Percentiles rank a stretch among this genome's conserved stretches.
These are phyloP conservation scores for Suillus occidentalis DNA, from an alignment of 768 basidiomycete genomes.

Conservation along the genomic window DNA sequence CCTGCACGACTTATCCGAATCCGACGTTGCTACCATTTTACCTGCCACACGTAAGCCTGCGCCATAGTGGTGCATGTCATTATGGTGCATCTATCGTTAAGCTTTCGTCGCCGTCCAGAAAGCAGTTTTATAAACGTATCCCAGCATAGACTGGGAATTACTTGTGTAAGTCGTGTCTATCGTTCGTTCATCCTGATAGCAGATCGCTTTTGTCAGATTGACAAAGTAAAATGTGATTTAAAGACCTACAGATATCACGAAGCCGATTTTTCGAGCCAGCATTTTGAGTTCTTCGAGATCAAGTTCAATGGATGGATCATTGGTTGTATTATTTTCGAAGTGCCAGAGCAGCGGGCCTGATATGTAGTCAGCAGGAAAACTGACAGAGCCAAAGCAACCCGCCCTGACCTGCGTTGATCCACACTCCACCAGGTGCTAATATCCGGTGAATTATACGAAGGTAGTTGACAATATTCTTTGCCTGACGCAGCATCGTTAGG, in stretches of 20 bases:
- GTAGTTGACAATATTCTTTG: constrained; percentile 90
- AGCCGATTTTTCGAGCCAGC: constrained; percentile 73
- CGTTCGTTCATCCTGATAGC: constrained; percentile 69
- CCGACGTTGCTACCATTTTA: background rate
- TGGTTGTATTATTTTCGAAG: constrained; percentile 84
- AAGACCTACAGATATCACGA: constrained; percentile 69
- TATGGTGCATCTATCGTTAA: background rate
- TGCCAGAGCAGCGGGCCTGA: constrained; percentile 95
- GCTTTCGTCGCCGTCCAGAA: constrained; percentile 78
- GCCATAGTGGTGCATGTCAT: background rate
- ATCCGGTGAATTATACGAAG: constrained; percentile 83
- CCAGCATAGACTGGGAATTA: constrained; percentile 77
- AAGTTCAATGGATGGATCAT: constrained; percentile 84
- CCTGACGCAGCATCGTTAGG: constrained; percentile 41
- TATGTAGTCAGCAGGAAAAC: background rate
- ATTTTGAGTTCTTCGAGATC: constrained; percentile 86
- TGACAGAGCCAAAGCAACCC: background rate
- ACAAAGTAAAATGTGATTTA: background rate
- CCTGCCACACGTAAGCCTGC: background rate
- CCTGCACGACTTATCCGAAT: background rate
- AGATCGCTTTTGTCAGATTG: background rate
- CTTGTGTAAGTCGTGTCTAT: constrained; percentile 87
- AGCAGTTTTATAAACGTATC: constrained; percentile 79
- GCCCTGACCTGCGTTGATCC: constrained; percentile 80
- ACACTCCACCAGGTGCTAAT: constrained; percentile 82